These are phyloP conservation scores for Pythium scleroteichum DNA, from an alignment of 352 stramenopile species.

Conservation along the genomic window DNA sequence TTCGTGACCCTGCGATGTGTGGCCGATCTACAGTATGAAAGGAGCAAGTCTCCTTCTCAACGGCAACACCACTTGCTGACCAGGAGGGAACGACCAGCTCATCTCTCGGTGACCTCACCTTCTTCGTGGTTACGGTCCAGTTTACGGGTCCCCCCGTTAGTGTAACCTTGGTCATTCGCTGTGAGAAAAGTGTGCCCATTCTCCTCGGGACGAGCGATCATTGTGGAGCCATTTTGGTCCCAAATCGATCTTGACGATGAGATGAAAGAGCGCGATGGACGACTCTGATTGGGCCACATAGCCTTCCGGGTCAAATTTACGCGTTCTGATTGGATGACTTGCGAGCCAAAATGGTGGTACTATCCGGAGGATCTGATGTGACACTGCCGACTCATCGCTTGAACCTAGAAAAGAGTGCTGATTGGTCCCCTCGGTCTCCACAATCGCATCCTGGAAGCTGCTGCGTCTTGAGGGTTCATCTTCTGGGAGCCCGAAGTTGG, in stretches of 20 bases:
- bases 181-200: too few species aligned
- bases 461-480: background rate
- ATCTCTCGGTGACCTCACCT: too few species aligned
- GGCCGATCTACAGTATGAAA: too few species aligned
- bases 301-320: background rate
- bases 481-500: too few species aligned
- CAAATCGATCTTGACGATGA: conserved; percentile 13
- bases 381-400: conserved; percentile 22
- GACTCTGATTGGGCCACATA: conserved; percentile 18
- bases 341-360: conserved; percentile 5
- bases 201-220: background rate
- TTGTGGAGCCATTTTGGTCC: conserved; percentile 20
- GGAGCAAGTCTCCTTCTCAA: too few species aligned
- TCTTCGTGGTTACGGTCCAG: too few species aligned
- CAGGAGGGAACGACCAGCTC: too few species aligned
- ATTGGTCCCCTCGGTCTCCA: conserved; percentile 14
- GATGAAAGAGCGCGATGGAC: conserved; percentile 24
- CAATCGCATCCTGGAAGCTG: conserved; percentile 6
- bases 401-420: conserved; percentile 17
- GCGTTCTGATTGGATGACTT: conserved; percentile 12
- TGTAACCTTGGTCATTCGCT: too few species aligned
- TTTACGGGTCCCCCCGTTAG: too few species aligned
- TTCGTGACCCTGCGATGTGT: too few species aligned
- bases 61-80: too few species aligned
- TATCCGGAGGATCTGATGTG: conserved; percentile 14